Evolutionary conservation across 2,329 filamentous ascomycete species (phyloP).

Genomic region (Colletotrichum sp.): DNA sequence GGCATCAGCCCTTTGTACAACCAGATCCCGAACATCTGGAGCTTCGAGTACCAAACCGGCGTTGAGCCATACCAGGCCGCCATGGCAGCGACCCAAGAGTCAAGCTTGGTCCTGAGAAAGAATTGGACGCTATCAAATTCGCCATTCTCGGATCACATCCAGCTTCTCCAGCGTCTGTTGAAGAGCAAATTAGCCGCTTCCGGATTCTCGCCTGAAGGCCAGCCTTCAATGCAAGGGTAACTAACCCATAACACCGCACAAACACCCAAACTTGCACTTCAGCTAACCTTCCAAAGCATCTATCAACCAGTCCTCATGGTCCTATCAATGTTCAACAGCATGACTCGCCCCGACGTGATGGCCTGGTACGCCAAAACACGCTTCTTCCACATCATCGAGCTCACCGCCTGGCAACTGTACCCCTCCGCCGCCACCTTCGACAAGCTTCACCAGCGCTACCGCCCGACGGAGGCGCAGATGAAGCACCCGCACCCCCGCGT

Average conservation of each 20-base stretch:
- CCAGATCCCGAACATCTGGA: constrained; percentile 35
- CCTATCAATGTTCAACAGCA: constrained; percentile 38
- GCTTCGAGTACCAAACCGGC: constrained; percentile 34
- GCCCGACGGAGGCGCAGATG: constrained; percentile 30
- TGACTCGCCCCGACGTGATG: constrained; percentile 38
- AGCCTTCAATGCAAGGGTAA: constrained; percentile 3
- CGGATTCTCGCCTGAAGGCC: background rate
- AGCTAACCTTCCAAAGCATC: background rate
- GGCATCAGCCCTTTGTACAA: constrained; percentile 21
- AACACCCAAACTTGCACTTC: background rate
- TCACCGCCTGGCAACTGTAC: constrained; percentile 36
- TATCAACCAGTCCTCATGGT: constrained; percentile 36
- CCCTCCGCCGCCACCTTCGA: constrained; percentile 30
- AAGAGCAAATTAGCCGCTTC: constrained; percentile 27
- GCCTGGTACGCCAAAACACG: constrained; percentile 44
- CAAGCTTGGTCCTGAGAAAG: constrained; percentile 25
- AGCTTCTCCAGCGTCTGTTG: constrained; percentile 28
- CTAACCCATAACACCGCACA: background rate
- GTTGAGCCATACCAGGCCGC: constrained; percentile 29
- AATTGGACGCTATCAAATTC: constrained; percentile 32
- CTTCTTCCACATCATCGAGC: constrained; percentile 37
- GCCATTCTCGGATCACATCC: constrained; percentile 35
- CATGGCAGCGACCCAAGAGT: constrained; percentile 26
- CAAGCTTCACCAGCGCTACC: constrained; percentile 31
- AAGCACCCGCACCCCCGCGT: constrained; percentile 28